A percentile compares a stretch with the other conserved stretches of the same genome.
These are phyloP conservation scores for Trichoderma citrinoviride DNA, from an alignment of 2,329 filamentous ascomycete species.

Conservation along the genomic window DNA sequence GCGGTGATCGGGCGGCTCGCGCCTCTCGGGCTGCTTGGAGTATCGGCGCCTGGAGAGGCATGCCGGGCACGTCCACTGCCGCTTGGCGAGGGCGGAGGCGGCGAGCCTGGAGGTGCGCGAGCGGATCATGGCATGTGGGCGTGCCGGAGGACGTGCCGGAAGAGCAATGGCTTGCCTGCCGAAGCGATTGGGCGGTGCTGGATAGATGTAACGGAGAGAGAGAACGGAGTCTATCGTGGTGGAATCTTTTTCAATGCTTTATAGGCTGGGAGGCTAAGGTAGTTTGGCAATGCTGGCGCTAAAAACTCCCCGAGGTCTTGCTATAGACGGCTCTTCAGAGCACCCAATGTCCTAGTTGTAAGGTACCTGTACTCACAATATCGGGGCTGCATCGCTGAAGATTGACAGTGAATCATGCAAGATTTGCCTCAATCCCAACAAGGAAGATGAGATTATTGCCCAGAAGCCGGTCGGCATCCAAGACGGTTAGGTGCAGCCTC, in stretches of 20 bases:
- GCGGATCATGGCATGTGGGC: conserved; percentile 32
- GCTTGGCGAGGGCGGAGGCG: conserved; percentile 23
- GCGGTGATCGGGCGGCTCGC: conserved; percentile 54
- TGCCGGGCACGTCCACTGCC: conserved; percentile 35
- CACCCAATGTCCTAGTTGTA: too few species aligned
- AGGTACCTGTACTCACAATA: not conserved
- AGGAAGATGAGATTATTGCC: too few species aligned
- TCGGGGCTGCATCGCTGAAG: too few species aligned
- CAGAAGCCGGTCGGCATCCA: too few species aligned
- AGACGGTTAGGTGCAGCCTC: not conserved
- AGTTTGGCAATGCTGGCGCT: conserved; percentile 1
- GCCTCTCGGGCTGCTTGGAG: conserved; percentile 31
- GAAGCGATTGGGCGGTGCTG: not conserved
- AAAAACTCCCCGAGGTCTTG: not conserved
- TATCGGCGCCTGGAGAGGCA: conserved; percentile 34
- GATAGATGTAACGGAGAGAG: not conserved
- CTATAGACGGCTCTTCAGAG: not conserved
- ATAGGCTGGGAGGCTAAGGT: conserved; percentile 1
- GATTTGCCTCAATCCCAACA: too few species aligned
- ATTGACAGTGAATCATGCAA: too few species aligned
- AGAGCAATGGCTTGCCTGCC: conserved; percentile 1
- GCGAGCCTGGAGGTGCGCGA: conserved; percentile 28
- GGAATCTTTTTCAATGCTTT: not conserved
- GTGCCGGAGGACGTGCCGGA: conserved; percentile 19
- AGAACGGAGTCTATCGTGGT: too few species aligned